Evolutionary conservation across 805 yeast genomes (phyloP), one percentile per base, ranked within the genome.

Genomic region (Starmera dryadoides): DNA sequence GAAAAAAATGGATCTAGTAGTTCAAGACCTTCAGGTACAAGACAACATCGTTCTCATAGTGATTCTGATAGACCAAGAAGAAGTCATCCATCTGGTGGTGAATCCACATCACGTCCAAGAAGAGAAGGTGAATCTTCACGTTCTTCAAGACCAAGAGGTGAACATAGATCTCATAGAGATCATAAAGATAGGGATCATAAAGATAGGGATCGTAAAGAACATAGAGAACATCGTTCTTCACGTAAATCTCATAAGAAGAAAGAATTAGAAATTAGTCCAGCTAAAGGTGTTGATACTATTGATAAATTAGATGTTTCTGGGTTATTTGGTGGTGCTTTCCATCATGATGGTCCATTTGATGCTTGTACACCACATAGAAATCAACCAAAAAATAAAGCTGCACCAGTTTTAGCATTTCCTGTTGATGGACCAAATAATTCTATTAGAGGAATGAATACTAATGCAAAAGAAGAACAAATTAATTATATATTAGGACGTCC

Each of bases 331-430:
- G 86, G 87, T 15, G 86, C 94, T 2, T 93, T 93, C 72, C 98
- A 93, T 62, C 98, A 93, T 61, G 98, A 93, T 64, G 98, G 98
- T 11, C 98, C 98, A 14, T 93, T 93, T 59, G 98, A 93, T 59
- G 98, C 98, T 1, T 91, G 98, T 61, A 85, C 94, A 3, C 98
- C 98, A 7, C 96, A 86, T 60, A 79, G 98, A 59, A 93, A 93
- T 63, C 85, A 83, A 63, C 85, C 83, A 63, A 70, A 76, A 47
- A 67, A 71, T 16, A 72, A 68, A 55, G 79, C 77, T 34, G 95
- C 97, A 0, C 98, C 98, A 4, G 96, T 93, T 14, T 68, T 78
- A 66, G 98, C 98, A 1, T 93, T 91, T 71, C 96, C 97, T 0
- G 85, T 74, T 6, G 95, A 91, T 62, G 97, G 98, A 0, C 96